Evolutionary conservation across 768 basidiomycete species (phyloP), one percentile per base, ranked within the genome.

Genomic region (Leccinum subtestaceum): DNA sequence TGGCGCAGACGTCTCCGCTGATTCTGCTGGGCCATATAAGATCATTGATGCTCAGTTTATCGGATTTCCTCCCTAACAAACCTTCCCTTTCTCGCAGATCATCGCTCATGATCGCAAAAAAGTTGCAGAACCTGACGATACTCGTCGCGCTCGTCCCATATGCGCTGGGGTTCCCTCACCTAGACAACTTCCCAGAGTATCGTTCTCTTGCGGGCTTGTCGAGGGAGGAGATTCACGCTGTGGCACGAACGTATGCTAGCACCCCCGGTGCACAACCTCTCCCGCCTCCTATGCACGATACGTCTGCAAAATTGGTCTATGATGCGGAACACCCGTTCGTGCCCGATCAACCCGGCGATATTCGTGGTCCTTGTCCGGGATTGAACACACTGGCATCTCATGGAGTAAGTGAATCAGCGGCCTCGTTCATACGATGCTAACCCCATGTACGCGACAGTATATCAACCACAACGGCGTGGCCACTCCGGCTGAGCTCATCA

Each of bases 361-460:
- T 70, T 19, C 67, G 68, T 48, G 68, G 65, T 1, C 68, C 67
- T 10, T 70, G 61, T n/a, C 65, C 67, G 1, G 67, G 68, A 56
- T 40, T 69, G 52, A 69, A 69, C 29, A 68, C 68, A 6, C 53
- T 69, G 10, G 66, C 68, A 29, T 63, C 65, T 68, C 68, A 69
- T 9, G 68, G 67, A 17, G 68, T 68, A 19, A 61, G 68, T 53
- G 9, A 7, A 52, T 34, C 13, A 6, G 13, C 23, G 5, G 29
- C 32, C 5, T 59, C 32, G 10, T 21, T 12, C 43, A 49, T 5
- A 5, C n/a, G 1, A 32, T 32, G 31, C 43, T 50, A 27, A 47
- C 23, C 9, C 4, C 13, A 46, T 48, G 21, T 27, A 50, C 21
- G 5, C 43, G 27, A 29, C 31, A 67, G 67, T 67, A 70, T n/a